Evolutionary conservation across 169 alveolate genomes (phyloP), one percentile per base, ranked within the genome.

Genomic region (Eimeria maxima): DNA sequence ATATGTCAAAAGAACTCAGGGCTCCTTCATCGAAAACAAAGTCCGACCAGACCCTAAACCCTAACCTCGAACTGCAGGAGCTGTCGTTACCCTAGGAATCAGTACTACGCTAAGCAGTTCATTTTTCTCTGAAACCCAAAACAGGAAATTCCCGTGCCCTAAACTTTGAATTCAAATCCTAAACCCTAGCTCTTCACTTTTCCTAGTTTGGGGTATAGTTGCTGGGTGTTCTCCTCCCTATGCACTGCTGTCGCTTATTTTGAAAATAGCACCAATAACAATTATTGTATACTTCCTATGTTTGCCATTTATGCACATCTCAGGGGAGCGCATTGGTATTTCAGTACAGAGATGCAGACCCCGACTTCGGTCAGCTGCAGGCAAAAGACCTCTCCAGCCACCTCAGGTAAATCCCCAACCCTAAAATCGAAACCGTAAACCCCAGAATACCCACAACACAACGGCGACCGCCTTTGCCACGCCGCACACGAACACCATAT

Each of bases 281-380:
- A 22, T 81, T 33, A 20, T 24, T 81, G 4, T 81, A 50, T 53
- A 0, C 55, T 7, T 78, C 20, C 33, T 18, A 22, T 73, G 84
- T 73, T 27, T 6, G n/a, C 18, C 16, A 10, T 73, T 2, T 73
- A 73, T 8, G 33, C 33, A 73, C 45, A 4, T 18, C 44, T 42
- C 53, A 94, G 97, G 99, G 98, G 33, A 90, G 97, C 44, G 97
- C 97, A 60, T 92, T 97, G 57, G 98, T 97, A 50, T 98, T 97
- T 97, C 99, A 97, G 97, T 98, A 97, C 95, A 97, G 98, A 71
- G 97, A 97, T 95, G 97, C 98, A 3, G 99, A 98, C 90, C 98
- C 98, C 38, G 98, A 98, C 90, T 98, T 98, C 84, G 98, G 99
- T 22, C 93, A 97, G 60, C 95, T 98, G 97, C 99, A 98, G 84